Evolutionary conservation across 2,329 filamentous ascomycete genomes (phyloP).

Genomic region (Dactylonectria macrodidyma): DNA sequence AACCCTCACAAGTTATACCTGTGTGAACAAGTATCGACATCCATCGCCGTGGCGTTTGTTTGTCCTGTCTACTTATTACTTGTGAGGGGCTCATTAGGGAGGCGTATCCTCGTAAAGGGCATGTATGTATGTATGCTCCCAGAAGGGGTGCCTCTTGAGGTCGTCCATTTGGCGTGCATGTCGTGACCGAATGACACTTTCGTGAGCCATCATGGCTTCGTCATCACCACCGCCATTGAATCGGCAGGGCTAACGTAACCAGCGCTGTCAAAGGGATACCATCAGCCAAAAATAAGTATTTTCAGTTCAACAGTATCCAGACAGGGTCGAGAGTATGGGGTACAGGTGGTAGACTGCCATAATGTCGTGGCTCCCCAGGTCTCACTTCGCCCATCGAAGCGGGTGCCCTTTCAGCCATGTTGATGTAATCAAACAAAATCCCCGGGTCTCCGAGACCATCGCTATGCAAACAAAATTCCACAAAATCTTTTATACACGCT

Average conservation of each 20-base stretch:
- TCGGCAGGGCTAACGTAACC: constrained; percentile 20
- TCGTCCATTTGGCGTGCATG: constrained; percentile 23
- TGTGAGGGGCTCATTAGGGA: constrained; percentile 47
- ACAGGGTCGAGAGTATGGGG: constrained; percentile 27
- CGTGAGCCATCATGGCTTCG: constrained; percentile 24
- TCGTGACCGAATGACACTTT: constrained; percentile 15
- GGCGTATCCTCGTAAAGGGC: constrained; percentile 35
- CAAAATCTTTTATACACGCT: constrained; percentile 51
- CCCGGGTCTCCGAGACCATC: constrained; percentile 48
- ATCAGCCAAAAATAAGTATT: constrained; percentile 14
- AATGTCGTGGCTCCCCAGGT: constrained; percentile 25
- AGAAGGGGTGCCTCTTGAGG: constrained; percentile 21
- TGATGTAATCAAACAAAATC: constrained; percentile 39
- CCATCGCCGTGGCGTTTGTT: constrained; percentile 39
- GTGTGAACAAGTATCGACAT: constrained; percentile 46
- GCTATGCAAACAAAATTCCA: constrained; percentile 56
- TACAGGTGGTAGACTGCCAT: constrained; percentile 10
- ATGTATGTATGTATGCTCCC: constrained; percentile 29
- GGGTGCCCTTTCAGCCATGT: constrained; percentile 29
- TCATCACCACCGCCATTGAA: constrained; percentile 20
- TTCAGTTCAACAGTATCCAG: constrained; percentile 25
- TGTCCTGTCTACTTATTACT: constrained; percentile 49
- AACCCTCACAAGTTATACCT: constrained; percentile 42
- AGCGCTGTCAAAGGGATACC: constrained; percentile 14
- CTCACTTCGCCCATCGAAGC: constrained; percentile 27